Conservation (phyloP, 1,284 basidiomycete species). For the Athelia psychrophila region DNA sequence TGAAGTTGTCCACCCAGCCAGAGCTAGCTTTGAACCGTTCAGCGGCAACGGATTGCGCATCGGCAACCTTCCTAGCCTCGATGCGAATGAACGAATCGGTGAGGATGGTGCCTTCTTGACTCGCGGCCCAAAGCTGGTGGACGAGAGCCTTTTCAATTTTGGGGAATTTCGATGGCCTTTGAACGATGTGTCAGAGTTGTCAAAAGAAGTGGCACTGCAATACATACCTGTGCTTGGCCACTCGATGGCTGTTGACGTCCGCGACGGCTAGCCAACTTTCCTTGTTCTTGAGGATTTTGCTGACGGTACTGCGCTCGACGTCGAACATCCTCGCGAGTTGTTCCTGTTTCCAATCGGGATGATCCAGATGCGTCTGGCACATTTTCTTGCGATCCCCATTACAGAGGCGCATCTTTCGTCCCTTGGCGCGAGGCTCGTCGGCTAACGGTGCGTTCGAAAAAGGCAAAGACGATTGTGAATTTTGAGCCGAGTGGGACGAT, state of each 20-base stretch:
- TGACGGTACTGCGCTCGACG: constrained; percentile 90
- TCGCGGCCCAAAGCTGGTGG: constrained; percentile 57
- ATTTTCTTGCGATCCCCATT: constrained; percentile 78
- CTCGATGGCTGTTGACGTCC: constrained; percentile 51
- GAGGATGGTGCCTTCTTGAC: constrained; percentile 47
- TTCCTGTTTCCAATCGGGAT: constrained; percentile 73
- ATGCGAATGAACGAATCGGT: constrained; percentile 71
- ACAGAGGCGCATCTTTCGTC: constrained; percentile 69
- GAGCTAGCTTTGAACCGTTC: constrained; percentile 88
- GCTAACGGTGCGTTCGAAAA: constrained; percentile 6
- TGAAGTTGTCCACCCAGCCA: constrained; percentile 92
- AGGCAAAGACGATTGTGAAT: constrained; percentile 12
- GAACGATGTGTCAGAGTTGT: constrained; percentile 6
- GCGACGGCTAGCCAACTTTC: constrained; percentile 75
- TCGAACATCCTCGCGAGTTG: constrained; percentile 75
- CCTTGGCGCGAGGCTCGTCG: constrained; percentile 37
- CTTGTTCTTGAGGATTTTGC: constrained; percentile 87
- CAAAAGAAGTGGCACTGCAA: constrained; percentile 10
- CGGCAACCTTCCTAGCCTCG: constrained; percentile 71
- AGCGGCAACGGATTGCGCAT: constrained; percentile 50
- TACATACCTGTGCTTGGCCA: constrained; percentile 63
- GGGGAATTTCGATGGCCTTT: constrained; percentile 75
- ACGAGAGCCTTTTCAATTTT: constrained; percentile 67
- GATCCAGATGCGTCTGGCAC: constrained; percentile 61
- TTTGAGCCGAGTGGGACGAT: constrained; percentile 31